A percentile compares a stretch with the other conserved stretches of the same genome.
Evolutionary conservation across 2,329 filamentous ascomycete genomes (phyloP).

Genomic region (Fusarium tanahbumbuense): DNA sequence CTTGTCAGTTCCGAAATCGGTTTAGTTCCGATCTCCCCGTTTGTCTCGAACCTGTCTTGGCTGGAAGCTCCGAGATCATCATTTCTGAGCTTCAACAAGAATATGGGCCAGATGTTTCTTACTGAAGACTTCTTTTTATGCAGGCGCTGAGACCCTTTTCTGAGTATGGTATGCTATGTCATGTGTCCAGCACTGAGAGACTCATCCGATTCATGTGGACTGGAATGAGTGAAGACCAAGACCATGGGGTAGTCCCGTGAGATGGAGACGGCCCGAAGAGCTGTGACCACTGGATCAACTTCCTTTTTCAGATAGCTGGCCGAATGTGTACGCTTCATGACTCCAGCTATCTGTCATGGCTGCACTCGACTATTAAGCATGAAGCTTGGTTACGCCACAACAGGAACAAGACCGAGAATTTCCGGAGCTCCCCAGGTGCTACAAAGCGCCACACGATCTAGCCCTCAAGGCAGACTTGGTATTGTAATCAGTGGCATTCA

Average conservation of each 20-base stretch:
- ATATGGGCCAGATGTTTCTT: background rate
- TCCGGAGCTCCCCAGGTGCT: background rate
- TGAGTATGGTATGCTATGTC: too few species aligned
- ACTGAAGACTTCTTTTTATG: rapidly evolving
- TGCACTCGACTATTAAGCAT: too few species aligned
- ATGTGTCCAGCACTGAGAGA: background rate
- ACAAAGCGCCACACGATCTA: background rate
- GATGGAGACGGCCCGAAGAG: background rate
- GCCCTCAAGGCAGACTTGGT: background rate
- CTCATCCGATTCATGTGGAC: background rate
- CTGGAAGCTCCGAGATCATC: background rate
- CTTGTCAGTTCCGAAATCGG: background rate
- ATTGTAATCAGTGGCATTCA: background rate
- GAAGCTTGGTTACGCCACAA: background rate
- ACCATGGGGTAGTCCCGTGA: background rate
- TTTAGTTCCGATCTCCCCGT: background rate
- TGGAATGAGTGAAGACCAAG: background rate
- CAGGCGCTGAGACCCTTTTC: too few species aligned
- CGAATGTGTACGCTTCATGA: background rate
- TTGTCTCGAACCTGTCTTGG: background rate
- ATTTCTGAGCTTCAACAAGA: background rate
- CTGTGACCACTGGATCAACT: background rate
- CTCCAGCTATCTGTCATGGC: background rate
- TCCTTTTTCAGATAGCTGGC: background rate
- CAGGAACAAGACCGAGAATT: background rate